A percentile compares a stretch with the other conserved stretches of the same genome.
These are phyloP conservation scores for Wickerhamiella vanderwaltii DNA, from an alignment of 805 yeast genomes.

Conservation along the genomic window DNA sequence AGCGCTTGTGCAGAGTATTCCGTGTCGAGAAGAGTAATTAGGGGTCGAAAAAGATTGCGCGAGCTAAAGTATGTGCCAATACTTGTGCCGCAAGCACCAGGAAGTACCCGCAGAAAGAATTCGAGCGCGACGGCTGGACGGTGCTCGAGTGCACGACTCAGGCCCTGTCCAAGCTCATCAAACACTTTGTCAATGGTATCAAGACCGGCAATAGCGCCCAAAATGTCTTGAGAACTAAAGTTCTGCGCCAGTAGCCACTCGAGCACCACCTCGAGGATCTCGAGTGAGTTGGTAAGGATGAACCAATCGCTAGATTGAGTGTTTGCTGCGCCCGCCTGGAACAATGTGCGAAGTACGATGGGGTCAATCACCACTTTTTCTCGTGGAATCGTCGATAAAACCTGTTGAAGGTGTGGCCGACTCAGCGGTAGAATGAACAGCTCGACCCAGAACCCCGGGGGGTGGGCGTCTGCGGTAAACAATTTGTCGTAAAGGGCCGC, in stretches of 20 bases:
- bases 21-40: slow-evolving; percentile 25
- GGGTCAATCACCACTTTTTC: slow-evolving; percentile 18
- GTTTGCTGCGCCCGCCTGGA: slow-evolving; percentile 22
- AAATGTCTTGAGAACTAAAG: slow-evolving; percentile 24
- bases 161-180: slow-evolving; percentile 22
- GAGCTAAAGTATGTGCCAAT: slow-evolving; percentile 27
- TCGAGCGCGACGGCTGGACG: slow-evolving; percentile 13
- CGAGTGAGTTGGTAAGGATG: slow-evolving; percentile 19
- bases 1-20: slow-evolving; percentile 25
- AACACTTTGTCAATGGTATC: slow-evolving; percentile 26
- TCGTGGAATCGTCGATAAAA: slow-evolving; percentile 13
- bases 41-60: slow-evolving; percentile 29
- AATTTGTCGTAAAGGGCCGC: slow-evolving; percentile 26
- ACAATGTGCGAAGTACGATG: slow-evolving; percentile 18
- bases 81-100: slow-evolving; percentile 27
- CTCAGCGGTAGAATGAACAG: slow-evolving; percentile 25
- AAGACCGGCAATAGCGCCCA: slow-evolving; percentile 28
- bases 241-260: slow-evolving; percentile 23
- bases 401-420: slow-evolving; percentile 16
- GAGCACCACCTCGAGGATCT: slow-evolving; percentile 22
- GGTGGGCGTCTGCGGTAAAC: slow-evolving; percentile 20
- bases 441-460: slow-evolving; percentile 28
- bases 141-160: slow-evolving; percentile 22
- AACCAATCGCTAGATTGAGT: slow-evolving; percentile 9
- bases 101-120: slow-evolving; percentile 18